Base-by-base conservation (phyloP, 192 early-diverging fungal genomes). In the Entrophospora sp. region DNA sequence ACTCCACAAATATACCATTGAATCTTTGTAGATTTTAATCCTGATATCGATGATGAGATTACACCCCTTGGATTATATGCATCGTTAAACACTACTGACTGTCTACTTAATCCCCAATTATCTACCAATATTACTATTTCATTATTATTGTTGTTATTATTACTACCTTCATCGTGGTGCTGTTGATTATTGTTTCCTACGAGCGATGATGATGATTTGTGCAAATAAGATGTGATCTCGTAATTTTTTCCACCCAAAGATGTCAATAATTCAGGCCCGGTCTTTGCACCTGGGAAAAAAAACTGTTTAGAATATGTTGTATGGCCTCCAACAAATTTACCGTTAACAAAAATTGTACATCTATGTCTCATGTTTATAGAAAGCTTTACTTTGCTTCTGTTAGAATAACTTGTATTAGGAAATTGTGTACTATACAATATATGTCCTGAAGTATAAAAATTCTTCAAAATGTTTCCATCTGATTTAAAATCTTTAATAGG, bases 1-100 rank as follows among this genome's bases (percentile, higher is more conserved):
- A 94, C 84, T 38, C 92, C 91, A 27, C 83, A 77, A 24, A 91
- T 82, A 53, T 83, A 68, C 85, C 90, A 88, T 27, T 83, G 69
- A 25, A 83, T 81, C 10, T 71, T 75, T 0, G 75, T 69, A 8
- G 73, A 48, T 30, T 72, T 65, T 31, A 87, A 68, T 4, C 88
- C 88, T n/a, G 72, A 67, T 30, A 87, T 71, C 24, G 74, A 76
- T 0, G 86, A 87, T 1, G 82, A 80, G 42, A 87, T 78, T 34
- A 94, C 67, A 6, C 92, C 92, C 12, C 90, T 78, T 36, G 86
- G 85, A 62, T 85, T 85, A 13, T 83, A 79, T 27, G 85, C 80
- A 70, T 94, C 91, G 69, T 92, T 86, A 68, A 87, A 73, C 2
- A 86, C 75, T 45, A 85, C 79, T 0, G 89, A 78, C 51, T 88